These are phyloP conservation scores for Pholiota microspora DNA, from an alignment of 768 basidiomycete genomes.

Conservation along the genomic window DNA sequence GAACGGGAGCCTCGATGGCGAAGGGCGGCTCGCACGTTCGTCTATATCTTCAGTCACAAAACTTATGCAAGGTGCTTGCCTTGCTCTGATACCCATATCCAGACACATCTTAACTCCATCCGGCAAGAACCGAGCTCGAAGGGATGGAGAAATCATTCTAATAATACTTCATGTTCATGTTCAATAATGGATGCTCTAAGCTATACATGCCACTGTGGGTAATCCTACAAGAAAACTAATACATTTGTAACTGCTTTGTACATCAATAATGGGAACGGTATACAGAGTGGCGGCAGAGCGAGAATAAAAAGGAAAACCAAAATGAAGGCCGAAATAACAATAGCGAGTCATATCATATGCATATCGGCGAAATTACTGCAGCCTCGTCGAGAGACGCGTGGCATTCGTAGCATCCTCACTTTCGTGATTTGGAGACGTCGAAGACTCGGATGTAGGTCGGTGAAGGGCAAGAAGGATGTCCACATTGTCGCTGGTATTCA, in stretches of 20 bases:
- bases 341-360: not conserved
- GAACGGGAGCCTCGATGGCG: conserved; percentile 13
- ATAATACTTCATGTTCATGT: conserved; percentile 7
- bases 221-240: conserved; percentile 18
- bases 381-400: conserved; percentile 38
- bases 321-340: conserved; percentile 15
- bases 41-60: conserved; percentile 5
- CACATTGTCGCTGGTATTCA: conserved; percentile 68
- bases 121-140: conserved; percentile 2
- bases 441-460: conserved; percentile 26
- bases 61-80: conserved; percentile 5
- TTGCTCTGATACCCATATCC: not conserved
- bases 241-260: conserved; percentile 14
- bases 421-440: conserved; percentile 24
- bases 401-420: conserved; percentile 29
- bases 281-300: conserved; percentile 16
- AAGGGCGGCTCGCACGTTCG: conserved; percentile 33
- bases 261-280: conserved; percentile 8
- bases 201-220: conserved; percentile 7
- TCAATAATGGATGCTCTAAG: not conserved
- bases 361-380: conserved; percentile 15
- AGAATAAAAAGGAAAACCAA: conserved; percentile 2
- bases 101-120: conserved; percentile 8
- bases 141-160: conserved; percentile 4
- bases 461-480: conserved; percentile 67